Evolutionary conservation across 441 rosid genomes (phyloP), one percentile per base, ranked within the genome.

Genomic region (Eutrema salsugineum): DNA sequence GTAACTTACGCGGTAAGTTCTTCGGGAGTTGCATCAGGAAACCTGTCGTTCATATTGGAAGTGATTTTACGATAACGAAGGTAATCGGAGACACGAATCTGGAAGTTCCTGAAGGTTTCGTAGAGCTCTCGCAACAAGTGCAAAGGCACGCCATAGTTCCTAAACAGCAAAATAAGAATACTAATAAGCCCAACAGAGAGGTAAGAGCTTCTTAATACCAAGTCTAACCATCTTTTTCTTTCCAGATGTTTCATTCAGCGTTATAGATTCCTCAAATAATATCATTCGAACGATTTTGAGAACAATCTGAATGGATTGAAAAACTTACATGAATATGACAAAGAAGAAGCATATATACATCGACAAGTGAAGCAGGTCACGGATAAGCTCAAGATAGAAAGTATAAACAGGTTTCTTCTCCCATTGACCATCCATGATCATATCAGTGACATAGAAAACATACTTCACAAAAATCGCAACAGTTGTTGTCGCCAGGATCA

Each of bases 391-490:
- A 82, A 95, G 80, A 82, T 92, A 95, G 77, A 95, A 95, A 63
- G 99, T 95, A 73, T 91, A 95, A 60, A 95, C 90, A 59, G 98
- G 92, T 80, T 88, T 95, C 70, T 71, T 87, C 79, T 95, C 99
- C 99, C 99, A 95, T 66, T 92, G 98, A 71, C 99, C 99, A 75
- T 95, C 99, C 99, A 95, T 95, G 12, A 95, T 87, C 98, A 95
- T 91, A 85, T 95, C 99, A 46, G 88, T 95, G 33, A 92, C 93
- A 66, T 88, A 89, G 83, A 95, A 95, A 39, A 86, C 78, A 71
- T 92, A 95, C 77, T 95, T 95, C 11, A 92, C 90, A 85, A 95
- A 86, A 61, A 92, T 91, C 1, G 96, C 87, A 55, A 94, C 88
- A 1, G 96, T 94, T 47, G 97, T 88, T 17, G 99, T 94, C 11